These are phyloP conservation scores for Coemansia asiatica DNA, from an alignment of 192 early-diverging fungal genomes.

Conservation along the genomic window DNA sequence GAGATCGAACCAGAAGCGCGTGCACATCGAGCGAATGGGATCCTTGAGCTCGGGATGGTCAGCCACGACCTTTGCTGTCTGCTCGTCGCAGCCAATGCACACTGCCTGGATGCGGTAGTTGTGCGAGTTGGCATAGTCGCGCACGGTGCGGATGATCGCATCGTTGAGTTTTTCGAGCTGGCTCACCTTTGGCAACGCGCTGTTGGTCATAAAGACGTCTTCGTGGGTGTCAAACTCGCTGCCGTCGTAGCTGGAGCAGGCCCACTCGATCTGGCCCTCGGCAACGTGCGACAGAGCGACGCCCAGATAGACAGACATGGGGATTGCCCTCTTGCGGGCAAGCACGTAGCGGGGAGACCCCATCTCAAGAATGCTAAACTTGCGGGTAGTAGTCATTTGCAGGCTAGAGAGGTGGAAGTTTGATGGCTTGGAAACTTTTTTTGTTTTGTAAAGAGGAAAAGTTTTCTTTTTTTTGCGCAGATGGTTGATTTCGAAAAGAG, in stretches of 20 bases:
- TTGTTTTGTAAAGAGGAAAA: background rate
- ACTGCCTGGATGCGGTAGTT: slow-evolving; percentile 69
- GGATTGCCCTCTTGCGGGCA: slow-evolving; percentile 50
- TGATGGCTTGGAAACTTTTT: background rate
- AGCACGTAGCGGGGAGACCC: slow-evolving; percentile 54
- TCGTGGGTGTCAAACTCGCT: slow-evolving; percentile 63
- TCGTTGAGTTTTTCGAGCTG: slow-evolving; percentile 55
- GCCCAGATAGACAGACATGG: slow-evolving; percentile 52
- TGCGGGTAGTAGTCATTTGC: slow-evolving; percentile 26
- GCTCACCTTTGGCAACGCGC: slow-evolving; percentile 12
- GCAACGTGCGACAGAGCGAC: slow-evolving; percentile 38
- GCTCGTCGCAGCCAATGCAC: slow-evolving; percentile 59
- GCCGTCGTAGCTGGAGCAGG: slow-evolving; percentile 73
- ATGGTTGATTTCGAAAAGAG: background rate
- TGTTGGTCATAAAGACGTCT: slow-evolving; percentile 38
- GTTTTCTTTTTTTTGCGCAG: no score
- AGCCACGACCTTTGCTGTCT: slow-evolving; percentile 42
- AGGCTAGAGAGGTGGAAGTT: background rate
- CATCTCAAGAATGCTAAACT: slow-evolving; percentile 53
- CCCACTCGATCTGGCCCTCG: slow-evolving; percentile 52
- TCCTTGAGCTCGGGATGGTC: slow-evolving; percentile 48
- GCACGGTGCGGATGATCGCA: slow-evolving; percentile 57
- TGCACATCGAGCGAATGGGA: slow-evolving; percentile 48
- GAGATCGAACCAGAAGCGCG: slow-evolving; percentile 69
- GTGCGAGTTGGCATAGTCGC: slow-evolving; percentile 58